Evolutionary conservation across 768 basidiomycete genomes (phyloP).

Genomic region (Sarcomyxa edulis): DNA sequence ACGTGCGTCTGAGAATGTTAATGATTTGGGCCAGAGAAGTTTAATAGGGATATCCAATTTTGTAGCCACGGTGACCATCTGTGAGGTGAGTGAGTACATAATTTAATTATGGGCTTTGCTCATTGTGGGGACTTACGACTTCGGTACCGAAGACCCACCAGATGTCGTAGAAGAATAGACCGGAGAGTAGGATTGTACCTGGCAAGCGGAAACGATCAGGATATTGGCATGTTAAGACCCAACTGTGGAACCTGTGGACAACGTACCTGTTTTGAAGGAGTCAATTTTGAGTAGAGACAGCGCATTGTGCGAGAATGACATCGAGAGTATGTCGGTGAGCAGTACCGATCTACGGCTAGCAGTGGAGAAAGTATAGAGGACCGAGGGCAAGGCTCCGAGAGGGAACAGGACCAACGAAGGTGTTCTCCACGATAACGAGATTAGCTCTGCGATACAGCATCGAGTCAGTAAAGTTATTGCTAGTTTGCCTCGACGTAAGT

Average conservation of each 20-base stretch:
- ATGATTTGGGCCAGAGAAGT: slow-evolving; percentile 78
- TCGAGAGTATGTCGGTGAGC: slow-evolving; percentile 67
- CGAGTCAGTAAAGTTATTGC: background rate
- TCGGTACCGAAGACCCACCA: slow-evolving; percentile 93
- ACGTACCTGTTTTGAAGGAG: slow-evolving; percentile 86
- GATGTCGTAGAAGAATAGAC: slow-evolving; percentile 89
- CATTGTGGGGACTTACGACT: slow-evolving; percentile 50
- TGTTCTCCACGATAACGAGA: slow-evolving; percentile 46
- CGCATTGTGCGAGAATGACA: slow-evolving; percentile 81
- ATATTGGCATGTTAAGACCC: too few relatives aligned
- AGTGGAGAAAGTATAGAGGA: slow-evolving; percentile 49
- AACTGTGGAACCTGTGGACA: too few relatives aligned
- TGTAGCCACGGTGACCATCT: slow-evolving; percentile 95
- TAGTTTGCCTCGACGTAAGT: too few relatives aligned
- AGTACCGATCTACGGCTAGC: slow-evolving; percentile 54
- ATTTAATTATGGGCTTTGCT: background rate
- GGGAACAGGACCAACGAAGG: slow-evolving; percentile 54
- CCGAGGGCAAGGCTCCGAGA: slow-evolving; percentile 58
- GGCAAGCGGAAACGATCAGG: too few relatives aligned
- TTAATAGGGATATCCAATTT: slow-evolving; percentile 91
- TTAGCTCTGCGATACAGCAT: slow-evolving; percentile 20
- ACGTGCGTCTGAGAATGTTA: slow-evolving; percentile 36
- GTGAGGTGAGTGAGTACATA: slow-evolving; percentile 7
- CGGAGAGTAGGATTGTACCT: slow-evolving; percentile 77
- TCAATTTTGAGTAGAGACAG: slow-evolving; percentile 79